A percentile compares a stretch with the other conserved stretches of the same genome.
These are phyloP conservation scores for Lentinus brumalis DNA, from an alignment of 768 basidiomycete genomes.

Conservation along the genomic window DNA sequence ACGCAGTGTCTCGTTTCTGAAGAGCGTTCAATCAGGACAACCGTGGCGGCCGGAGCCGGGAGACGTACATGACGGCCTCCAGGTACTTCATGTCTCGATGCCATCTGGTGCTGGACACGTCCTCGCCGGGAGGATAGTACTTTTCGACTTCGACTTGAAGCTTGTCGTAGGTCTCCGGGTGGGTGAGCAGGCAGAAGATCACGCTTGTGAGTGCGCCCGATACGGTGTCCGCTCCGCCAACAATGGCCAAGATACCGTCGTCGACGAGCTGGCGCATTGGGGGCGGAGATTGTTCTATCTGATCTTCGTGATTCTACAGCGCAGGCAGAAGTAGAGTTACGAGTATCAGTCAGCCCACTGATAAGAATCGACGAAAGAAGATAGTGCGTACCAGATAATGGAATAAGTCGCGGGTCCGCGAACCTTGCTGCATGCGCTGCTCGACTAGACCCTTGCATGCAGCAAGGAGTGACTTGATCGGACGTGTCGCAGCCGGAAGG, in stretches of 20 bases:
- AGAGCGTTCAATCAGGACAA: slow-evolving; percentile 32
- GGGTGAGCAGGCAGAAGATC: slow-evolving; percentile 26
- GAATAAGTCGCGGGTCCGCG: slow-evolving; percentile 43
- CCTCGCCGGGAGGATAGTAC: slow-evolving; percentile 24
- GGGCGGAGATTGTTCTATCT: background rate
- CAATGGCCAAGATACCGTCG: slow-evolving; percentile 27
- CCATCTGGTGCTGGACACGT: slow-evolving; percentile 5
- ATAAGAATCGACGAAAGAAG: background rate
- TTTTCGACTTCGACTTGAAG: slow-evolving; percentile 30
- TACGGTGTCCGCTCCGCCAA: slow-evolving; percentile 34
- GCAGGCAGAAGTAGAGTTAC: background rate
- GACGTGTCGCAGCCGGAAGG: background rate
- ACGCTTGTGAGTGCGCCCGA: slow-evolving; percentile 24
- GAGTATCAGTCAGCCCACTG: too few species aligned
- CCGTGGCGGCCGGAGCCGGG: slow-evolving; percentile 33
- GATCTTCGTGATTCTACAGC: slow-evolving; percentile 18
- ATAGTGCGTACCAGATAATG: slow-evolving; percentile 40
- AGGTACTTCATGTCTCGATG: slow-evolving; percentile 16
- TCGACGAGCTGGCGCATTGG: slow-evolving; percentile 6
- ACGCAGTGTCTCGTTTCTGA: slow-evolving; percentile 48
- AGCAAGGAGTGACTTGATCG: background rate
- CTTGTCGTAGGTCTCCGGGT: slow-evolving; percentile 17
- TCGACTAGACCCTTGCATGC: background rate
- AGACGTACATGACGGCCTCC: slow-evolving; percentile 19
- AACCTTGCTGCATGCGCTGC: slow-evolving; percentile 30